These are phyloP conservation scores for Gymnopilus dilepis DNA, from an alignment of 768 basidiomycete genomes.

Conservation along the genomic window DNA sequence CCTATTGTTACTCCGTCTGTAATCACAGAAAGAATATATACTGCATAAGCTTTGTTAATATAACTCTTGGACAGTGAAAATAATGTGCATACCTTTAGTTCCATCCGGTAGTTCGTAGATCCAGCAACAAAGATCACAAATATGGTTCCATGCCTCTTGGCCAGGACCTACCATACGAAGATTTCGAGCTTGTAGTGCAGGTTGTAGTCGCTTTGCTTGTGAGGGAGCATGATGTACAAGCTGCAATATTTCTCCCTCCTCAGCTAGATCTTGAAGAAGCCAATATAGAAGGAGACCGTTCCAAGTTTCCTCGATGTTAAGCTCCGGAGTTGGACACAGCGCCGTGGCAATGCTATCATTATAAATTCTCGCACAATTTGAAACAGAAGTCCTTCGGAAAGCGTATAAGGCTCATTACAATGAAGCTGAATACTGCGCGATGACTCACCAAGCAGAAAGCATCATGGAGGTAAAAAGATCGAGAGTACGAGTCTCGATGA, in stretches of 20 bases:
- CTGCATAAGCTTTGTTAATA: too few species aligned
- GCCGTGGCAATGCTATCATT: conserved; percentile 24
- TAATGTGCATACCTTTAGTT: conserved; percentile 9
- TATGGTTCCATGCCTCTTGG: conserved; percentile 36
- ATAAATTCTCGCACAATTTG: conserved; percentile 36
- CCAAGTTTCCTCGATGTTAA: conserved; percentile 29
- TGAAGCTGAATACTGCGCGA: too few species aligned
- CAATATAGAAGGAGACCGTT: conserved; percentile 30
- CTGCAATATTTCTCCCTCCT: conserved; percentile 14
- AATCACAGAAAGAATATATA: conserved; percentile 22
- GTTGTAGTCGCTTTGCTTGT: conserved; percentile 24
- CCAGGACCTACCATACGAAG: conserved; percentile 29
- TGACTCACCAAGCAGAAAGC: conserved; percentile 17
- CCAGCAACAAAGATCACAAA: conserved; percentile 33
- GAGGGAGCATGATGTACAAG: conserved; percentile 23
- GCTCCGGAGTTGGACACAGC: too few species aligned
- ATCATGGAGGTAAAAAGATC: conserved; percentile 20
- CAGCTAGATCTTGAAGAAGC: conserved; percentile 25
- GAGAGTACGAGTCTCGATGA: conserved; percentile 5
- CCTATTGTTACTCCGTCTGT: conserved; percentile 40
- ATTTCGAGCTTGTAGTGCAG: conserved; percentile 31
- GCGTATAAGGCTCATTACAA: too few species aligned
- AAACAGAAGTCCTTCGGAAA: conserved; percentile 32
- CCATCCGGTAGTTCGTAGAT: conserved; percentile 20
- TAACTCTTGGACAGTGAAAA: too few species aligned